Evolutionary conservation across 108 stramenopile species (phyloP), one percentile per base, ranked within the genome.

Genomic region (Schizochytrium sp.): DNA sequence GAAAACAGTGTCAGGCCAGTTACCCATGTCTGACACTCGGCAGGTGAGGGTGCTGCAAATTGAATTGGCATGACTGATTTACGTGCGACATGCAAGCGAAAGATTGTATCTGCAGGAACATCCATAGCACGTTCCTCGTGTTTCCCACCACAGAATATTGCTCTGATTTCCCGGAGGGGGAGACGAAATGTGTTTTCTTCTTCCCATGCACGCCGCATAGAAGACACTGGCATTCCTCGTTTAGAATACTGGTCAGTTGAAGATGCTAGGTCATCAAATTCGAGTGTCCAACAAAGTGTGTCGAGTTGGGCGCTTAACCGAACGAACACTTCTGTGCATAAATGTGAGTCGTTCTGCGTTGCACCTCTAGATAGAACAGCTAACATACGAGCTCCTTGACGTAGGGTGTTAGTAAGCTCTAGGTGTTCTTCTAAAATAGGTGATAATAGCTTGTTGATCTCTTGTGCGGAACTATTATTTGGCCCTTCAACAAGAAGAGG

Each of bases 371-470:
- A 38, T 8, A 69, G 64, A 15, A 69, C 64, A 7, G 64, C 64
- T 38, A 38, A 44, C 64, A 69, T 69, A 15, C 42, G 5, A 8
- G 64, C 28, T 38, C 64, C 64, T 28, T 15, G 12, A 44, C 64
- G 64, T 44, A 69, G 3, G 19, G 5, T 13, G 2, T 69, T 69
- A 7, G 64, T 44, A 7, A 69, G 64, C 28, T 69, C 64, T 44
- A 69, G 44, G 64, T 69, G 64, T 44, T 69, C 64, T 0, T 69
- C 64, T 8, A 69, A 44, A 15, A 69, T 69, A 8, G 64, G 64
- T 8, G 64, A 38, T 38, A 69, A 44, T 0, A 69, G 12, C 1
- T 69, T 44, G 64, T 69, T 69, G 12, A 38, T 38, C 2, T 15
- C 64, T 7, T 38, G 42, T 1, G 64, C 64, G 64, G 64, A 38